These are phyloP conservation scores for Boletus sensibilis DNA, from an alignment of 768 basidiomycete genomes.

Conservation along the genomic window DNA sequence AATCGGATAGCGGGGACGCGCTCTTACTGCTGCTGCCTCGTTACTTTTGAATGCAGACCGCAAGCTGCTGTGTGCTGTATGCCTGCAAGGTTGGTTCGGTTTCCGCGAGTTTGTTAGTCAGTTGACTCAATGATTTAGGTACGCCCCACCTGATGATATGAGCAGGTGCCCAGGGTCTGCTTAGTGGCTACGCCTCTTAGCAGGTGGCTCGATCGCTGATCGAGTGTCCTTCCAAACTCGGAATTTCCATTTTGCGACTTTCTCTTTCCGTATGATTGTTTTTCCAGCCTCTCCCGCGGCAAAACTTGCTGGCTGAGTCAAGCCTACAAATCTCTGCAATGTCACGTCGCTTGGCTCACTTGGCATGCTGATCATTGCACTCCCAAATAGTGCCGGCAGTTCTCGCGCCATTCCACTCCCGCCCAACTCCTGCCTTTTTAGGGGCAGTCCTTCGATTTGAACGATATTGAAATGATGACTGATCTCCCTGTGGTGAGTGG, in stretches of 20 bases:
- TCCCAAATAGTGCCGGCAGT: neutral
- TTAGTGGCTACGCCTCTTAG: neutral
- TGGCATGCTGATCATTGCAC: slow-evolving; percentile 11
- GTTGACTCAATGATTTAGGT: neutral
- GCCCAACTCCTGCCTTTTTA: slow-evolving; percentile 26
- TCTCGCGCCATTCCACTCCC: slow-evolving; percentile 5
- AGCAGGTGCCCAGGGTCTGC: slow-evolving; percentile 13
- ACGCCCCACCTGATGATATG: neutral
- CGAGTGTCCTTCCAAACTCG: slow-evolving; percentile 8
- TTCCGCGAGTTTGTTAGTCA: neutral
- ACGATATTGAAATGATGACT: slow-evolving; percentile 36
- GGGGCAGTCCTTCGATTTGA: slow-evolving; percentile 18
- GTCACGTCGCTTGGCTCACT: neutral
- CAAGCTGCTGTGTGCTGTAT: neutral
- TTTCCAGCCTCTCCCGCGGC: neutral
- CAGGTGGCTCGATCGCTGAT: slow-evolving; percentile 21
- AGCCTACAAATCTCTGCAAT: too few species aligned
- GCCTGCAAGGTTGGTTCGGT: slow-evolving; percentile 11
- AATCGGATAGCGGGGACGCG: neutral
- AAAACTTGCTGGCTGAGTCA: neutral
- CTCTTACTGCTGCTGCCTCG: neutral
- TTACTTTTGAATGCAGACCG: neutral
- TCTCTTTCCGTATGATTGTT: slow-evolving; percentile 7
- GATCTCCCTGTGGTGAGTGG: slow-evolving; percentile 23
- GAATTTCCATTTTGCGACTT: slow-evolving; percentile 14